Evolutionary conservation across 192 early-diverging fungal genomes (phyloP), one percentile per base, ranked within the genome.

Genomic region (Podila horticola): DNA sequence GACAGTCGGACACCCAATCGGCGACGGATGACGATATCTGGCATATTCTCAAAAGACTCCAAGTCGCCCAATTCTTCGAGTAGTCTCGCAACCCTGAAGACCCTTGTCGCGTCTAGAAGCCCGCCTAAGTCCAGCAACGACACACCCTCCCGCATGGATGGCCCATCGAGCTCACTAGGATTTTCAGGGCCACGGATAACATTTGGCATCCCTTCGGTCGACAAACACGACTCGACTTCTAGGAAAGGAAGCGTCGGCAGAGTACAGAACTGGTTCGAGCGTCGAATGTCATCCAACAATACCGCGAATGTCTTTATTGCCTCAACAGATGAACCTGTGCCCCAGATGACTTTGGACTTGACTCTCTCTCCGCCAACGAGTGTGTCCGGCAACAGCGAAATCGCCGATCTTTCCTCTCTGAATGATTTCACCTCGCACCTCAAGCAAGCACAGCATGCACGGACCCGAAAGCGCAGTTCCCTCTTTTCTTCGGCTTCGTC

Each of bases 1-100:
- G 52, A 11, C 4, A 22, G 15, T 3, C 17, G 50, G n/a, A 58
- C 31, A 9, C 29, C 62, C 22, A 20, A 59, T 3, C 58, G 41
- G 31, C 19, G 74, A 33, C 36, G 74, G 48, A 69, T 68, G 66
- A 75, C 74, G 7, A 69, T 75, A 2, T 61, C 57, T 0, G 45
- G 62, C 5, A 58, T 75, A 9, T 75, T 75, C 13, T 68, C 74
- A 20, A 75, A 75, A n/a, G 74, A 75, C 12, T 30, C 73, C 22
- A 75, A 75, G 24, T 26, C 52, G 30, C 62, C 66, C 60, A 33
- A 24, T 2, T 63, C 51, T 28, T 31, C 19, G 4, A n/a, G 60
- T 17, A 50, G 67, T 22, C 31, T 69, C 9, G 45, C 66, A 0
- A 31, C 36, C 22, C 62, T 75, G 9, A 75, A 75, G 38, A 69